Percentiles rank a stretch among this genome's conserved stretches.
phyloP scores from a whole-genome alignment of 2,329 filamentous ascomycete genomes.

The Claviceps sp. region DNA sequence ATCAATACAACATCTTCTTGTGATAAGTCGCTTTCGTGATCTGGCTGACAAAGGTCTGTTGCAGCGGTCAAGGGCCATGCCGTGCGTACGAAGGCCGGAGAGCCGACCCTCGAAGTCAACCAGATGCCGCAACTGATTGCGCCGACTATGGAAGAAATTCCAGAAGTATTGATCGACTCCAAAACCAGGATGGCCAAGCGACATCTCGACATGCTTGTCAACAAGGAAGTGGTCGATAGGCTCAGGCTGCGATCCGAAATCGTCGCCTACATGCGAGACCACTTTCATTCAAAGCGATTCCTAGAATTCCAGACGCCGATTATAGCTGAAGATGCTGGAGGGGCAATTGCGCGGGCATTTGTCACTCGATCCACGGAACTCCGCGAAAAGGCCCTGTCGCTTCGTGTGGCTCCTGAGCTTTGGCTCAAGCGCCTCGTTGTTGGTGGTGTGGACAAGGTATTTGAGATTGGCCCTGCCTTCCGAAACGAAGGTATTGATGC shows the following conservation, averaged over 20 bases:
- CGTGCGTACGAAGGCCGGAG: constrained; percentile 55
- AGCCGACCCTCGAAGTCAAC: constrained; percentile 59
- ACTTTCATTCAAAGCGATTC: constrained; percentile 59
- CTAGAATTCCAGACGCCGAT: constrained; percentile 87
- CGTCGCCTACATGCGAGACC: constrained; percentile 59
- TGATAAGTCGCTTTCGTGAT: constrained; percentile 6
- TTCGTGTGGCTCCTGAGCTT: constrained; percentile 86
- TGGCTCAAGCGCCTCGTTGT: constrained; percentile 89
- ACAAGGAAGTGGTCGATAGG: constrained; percentile 52
- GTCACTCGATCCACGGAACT: constrained; percentile 68
- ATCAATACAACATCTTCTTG: too few species aligned
- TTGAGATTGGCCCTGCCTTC: constrained; percentile 86
- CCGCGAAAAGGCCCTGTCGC: constrained; percentile 52
- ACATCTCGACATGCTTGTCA: constrained; percentile 77
- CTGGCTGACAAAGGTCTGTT: constrained; percentile 13
- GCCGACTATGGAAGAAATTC: constrained; percentile 69
- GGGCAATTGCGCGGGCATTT: constrained; percentile 79
- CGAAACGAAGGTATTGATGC: constrained; percentile 85
- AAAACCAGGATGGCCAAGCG: constrained; percentile 64
- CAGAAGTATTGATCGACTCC: constrained; percentile 53
- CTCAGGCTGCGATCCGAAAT: constrained; percentile 63
- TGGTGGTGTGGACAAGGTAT: constrained; percentile 77
- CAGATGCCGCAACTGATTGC: constrained; percentile 59
- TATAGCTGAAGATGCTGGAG: constrained; percentile 68
- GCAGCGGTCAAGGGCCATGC: constrained; percentile 58